A percentile compares a stretch with the other conserved stretches of the same genome.
These are phyloP conservation scores for Pythium graminicola DNA, from an alignment of 352 stramenopile genomes.

Conservation along the genomic window DNA sequence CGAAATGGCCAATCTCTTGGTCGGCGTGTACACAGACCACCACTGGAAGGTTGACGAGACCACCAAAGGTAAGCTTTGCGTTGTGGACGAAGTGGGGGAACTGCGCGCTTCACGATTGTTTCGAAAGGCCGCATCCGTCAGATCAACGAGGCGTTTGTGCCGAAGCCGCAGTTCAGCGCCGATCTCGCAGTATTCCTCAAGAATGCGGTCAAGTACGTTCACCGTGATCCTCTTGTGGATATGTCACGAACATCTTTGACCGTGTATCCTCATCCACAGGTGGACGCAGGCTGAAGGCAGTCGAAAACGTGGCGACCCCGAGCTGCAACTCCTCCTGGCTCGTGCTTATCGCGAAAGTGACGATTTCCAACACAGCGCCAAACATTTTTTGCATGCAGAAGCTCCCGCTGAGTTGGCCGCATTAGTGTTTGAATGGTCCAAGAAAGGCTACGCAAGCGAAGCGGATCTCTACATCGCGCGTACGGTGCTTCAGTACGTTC, in stretches of 20 bases:
- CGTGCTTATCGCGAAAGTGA: constrained; percentile 43
- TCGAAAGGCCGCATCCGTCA: constrained; percentile 47
- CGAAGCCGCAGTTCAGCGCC: constrained; percentile 60
- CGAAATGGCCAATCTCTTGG: constrained; percentile 78
- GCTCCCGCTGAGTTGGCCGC: constrained; percentile 60
- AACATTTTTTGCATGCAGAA: constrained; percentile 78
- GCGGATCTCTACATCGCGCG: constrained; percentile 73
- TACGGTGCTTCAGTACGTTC: constrained; percentile 67
- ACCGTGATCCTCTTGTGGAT: too few species aligned
- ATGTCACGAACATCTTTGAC: background rate
- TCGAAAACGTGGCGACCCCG: constrained; percentile 67
- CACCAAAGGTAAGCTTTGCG: constrained; percentile 39
- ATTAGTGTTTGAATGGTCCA: constrained; percentile 70
- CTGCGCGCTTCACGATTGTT: too few species aligned
- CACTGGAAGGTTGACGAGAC: constrained; percentile 61
- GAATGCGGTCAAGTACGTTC: constrained; percentile 67
- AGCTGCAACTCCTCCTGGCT: constrained; percentile 65
- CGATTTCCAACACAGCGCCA: constrained; percentile 59
- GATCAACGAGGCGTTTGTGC: constrained; percentile 53
- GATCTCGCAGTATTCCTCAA: constrained; percentile 68
- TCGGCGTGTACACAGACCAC: constrained; percentile 67
- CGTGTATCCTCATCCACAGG: constrained; percentile 2
- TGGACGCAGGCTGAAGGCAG: constrained; percentile 64
- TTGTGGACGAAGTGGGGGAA: too few species aligned
- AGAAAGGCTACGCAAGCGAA: constrained; percentile 70